Evolutionary conservation across 441 rosid genomes (phyloP).

Genomic region (Brassica balearica): DNA sequence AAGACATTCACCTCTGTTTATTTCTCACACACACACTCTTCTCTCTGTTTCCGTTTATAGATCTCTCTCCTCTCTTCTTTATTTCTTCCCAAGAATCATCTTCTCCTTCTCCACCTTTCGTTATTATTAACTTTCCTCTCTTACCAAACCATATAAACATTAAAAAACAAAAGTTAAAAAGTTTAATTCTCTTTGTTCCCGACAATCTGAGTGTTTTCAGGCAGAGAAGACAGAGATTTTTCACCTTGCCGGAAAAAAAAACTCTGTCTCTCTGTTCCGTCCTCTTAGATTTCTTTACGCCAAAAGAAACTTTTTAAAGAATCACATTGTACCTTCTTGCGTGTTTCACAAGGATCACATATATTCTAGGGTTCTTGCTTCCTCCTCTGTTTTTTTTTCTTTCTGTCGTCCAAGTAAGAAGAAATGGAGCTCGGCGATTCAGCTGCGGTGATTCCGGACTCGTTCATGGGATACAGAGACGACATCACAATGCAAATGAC

Average conservation of each 20-base stretch:
- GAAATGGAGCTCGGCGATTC: slow-evolving; percentile 61
- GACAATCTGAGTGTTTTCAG: slow-evolving; percentile 34
- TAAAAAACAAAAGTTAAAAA: background rate
- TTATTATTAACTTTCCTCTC: slow-evolving; percentile 25
- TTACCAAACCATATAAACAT: slow-evolving; percentile 30
- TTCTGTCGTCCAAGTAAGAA: background rate
- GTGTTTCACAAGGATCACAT: slow-evolving; percentile 34
- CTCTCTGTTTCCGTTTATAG: slow-evolving; percentile 34
- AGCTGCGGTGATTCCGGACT: slow-evolving; percentile 51
- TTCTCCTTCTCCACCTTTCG: slow-evolving; percentile 42
- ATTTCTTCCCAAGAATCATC: background rate
- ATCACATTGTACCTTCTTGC: slow-evolving; percentile 28
- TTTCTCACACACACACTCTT: slow-evolving; percentile 32
- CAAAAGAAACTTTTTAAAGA: slow-evolving; percentile 10
- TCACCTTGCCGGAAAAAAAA: slow-evolving; percentile 13
- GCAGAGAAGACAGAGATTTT: slow-evolving; percentile 40
- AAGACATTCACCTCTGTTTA: slow-evolving; percentile 43
- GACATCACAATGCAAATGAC: slow-evolving; percentile 62
- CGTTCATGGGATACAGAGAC: slow-evolving; percentile 59
- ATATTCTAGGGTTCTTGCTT: slow-evolving; percentile 44
- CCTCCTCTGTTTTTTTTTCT: background rate
- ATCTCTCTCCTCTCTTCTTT: slow-evolving; percentile 25
- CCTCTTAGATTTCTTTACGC: slow-evolving; percentile 18
- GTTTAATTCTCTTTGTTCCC: slow-evolving; percentile 16
- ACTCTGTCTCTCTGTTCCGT: slow-evolving; percentile 40